Evolutionary conservation across 129 eudicot genomes (phyloP), one percentile per base, ranked within the genome.

Genomic region (Ambrosia artemisiifolia): DNA sequence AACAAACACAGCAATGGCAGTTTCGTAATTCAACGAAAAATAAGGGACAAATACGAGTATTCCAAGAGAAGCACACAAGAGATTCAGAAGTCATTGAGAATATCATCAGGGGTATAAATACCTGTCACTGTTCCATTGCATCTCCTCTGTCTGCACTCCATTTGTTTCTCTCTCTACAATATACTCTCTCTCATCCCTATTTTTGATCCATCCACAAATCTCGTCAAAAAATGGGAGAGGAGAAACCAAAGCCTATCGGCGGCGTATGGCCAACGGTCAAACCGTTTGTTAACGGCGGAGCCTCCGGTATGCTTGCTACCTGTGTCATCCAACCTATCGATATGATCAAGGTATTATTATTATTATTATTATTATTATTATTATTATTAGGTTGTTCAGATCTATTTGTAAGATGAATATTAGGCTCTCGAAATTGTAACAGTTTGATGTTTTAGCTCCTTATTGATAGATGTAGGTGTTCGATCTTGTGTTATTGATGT

Each of bases 271-370:
- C 90, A 18, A 86, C 90, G 2, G 63, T 85, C n/a, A 93, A 93
- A 80, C 96, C 98, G 11, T 93, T 93, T 48, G 91, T 82, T 14
- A 93, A 93, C 79, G 98, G 98, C 61, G 98, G 98, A 36, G 83
- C 83, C 16, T 90, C 98, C 64, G 98, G 98, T 56, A 93, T 93
- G 98, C 88, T 90, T 28, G 95, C 98, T 53, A 93, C 95, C 36
- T 90, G 90, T 73, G 98, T 93, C 44, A 87, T 93, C 48, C 98
- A 93, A 44, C 98, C 98, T 35, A 81, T 93, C 75, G 98, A 93
- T 74, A 93, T 93, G 98, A 81, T 93, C 82, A 93, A 93, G 98
- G 98, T 88, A 34, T 65, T 36, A 6, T 46, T 14, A 28, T 5
- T 0, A 3, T 3, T 20, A 10, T 12, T 11, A 19, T 11, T 1